Conservation (phyloP, 2,329 filamentous ascomycete genomes). For the Myriosclerotinia duriaeana region DNA sequence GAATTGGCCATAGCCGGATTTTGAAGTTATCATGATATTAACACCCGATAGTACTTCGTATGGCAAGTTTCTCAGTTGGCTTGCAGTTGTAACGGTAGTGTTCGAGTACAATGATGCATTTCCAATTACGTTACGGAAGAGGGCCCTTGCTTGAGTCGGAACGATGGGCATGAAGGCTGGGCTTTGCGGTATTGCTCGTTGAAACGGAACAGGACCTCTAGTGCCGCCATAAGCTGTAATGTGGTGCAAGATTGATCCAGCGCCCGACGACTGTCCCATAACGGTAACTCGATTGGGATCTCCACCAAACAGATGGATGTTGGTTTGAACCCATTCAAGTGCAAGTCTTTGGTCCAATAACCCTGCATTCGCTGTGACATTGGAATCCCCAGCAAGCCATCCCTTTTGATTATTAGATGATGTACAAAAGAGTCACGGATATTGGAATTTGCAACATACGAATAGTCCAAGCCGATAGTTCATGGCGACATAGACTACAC, state of each 20-base stretch:
- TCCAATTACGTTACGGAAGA: neutral
- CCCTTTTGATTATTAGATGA: neutral
- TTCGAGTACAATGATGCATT: conserved; percentile 11
- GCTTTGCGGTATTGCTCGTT: conserved; percentile 42
- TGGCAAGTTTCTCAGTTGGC: neutral
- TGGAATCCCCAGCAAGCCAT: conserved; percentile 22
- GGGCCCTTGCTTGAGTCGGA: neutral
- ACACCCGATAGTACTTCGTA: neutral
- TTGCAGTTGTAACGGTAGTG: neutral
- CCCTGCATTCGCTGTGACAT: conserved; percentile 50
- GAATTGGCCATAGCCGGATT: conserved; percentile 44
- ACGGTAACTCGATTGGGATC: conserved; percentile 51
- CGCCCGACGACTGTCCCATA: conserved; percentile 53
- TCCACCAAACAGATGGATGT: conserved; percentile 56
- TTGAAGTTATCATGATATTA: neutral
- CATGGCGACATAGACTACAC: conserved; percentile 39
- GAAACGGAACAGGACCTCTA: conserved; percentile 43
- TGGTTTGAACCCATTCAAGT: conserved; percentile 55
- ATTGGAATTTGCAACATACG: conserved; percentile 25
- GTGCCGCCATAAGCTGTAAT: conserved; percentile 52
- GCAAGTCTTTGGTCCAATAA: conserved; percentile 55
- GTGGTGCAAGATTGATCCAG: conserved; percentile 54
- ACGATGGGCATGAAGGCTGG: conserved; percentile 29
- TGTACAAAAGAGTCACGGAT: neutral
- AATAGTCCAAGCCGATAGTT: conserved; percentile 40